Percentiles rank a stretch among this genome's conserved stretches.
phyloP scores from a whole-genome alignment of 2,329 filamentous ascomycete species.

The Trichoderma atrobrunneum region DNA sequence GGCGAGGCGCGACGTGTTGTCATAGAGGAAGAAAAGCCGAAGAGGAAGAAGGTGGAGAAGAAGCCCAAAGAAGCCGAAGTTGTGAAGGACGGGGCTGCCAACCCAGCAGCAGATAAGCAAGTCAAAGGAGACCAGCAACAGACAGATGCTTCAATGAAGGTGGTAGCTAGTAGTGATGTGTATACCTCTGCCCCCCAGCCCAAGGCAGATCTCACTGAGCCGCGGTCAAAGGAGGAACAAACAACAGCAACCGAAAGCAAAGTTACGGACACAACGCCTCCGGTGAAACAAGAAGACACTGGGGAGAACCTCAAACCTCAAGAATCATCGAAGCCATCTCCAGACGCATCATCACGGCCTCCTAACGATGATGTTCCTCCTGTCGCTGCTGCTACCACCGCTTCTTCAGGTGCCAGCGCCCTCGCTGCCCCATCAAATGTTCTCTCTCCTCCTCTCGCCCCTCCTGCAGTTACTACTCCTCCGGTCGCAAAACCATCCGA shows the following conservation, averaged over 20 bases:
- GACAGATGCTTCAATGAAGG: not conserved
- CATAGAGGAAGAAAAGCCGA: slow-evolving; percentile 61
- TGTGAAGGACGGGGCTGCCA: slow-evolving; percentile 19
- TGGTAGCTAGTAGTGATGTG: not conserved
- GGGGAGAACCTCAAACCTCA: not conserved
- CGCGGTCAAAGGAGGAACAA: not conserved
- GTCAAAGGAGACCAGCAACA: slow-evolving; percentile 8
- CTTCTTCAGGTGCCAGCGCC: not conserved
- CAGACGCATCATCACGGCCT: not conserved
- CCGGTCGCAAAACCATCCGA: not conserved
- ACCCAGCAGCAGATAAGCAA: not conserved
- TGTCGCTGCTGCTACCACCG: not conserved
- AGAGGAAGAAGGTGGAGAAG: slow-evolving; percentile 50
- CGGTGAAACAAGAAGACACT: not conserved
- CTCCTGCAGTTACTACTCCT: not conserved
- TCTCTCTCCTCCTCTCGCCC: not conserved
- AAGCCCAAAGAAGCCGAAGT: slow-evolving; percentile 28
- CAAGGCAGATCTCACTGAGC: slow-evolving; percentile 15
- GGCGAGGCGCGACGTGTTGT: slow-evolving; percentile 68
- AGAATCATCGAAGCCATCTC: not conserved
- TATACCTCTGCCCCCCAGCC: not conserved
- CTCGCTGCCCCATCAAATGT: not conserved
- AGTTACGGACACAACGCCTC: slow-evolving; percentile 17
- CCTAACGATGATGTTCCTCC: not conserved
- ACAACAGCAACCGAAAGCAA: slow-evolving; percentile 19